These are phyloP conservation scores for Leavenworthia alabamica DNA, from an alignment of 345 rosid genomes.

Conservation along the genomic window DNA sequence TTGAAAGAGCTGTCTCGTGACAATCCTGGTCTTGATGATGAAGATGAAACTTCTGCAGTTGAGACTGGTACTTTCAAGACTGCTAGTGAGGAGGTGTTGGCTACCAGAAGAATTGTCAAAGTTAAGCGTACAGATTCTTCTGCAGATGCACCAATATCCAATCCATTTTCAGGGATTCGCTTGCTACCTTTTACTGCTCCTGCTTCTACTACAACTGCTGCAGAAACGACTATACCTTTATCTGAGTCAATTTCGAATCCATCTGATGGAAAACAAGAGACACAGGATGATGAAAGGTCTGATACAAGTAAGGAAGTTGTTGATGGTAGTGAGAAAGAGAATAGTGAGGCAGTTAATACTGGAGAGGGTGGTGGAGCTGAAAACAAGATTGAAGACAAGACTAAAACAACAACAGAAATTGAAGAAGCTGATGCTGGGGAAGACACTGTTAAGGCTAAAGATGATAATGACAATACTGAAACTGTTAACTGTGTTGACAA, in stretches of 20 bases:
- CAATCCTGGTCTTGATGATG: slow-evolving; percentile 85
- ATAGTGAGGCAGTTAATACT: not conserved
- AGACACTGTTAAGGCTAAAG: slow-evolving; percentile 27
- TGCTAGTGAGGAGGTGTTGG: slow-evolving; percentile 77
- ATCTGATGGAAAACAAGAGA: slow-evolving; percentile 18
- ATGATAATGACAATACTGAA: slow-evolving; percentile 22
- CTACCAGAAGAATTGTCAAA: slow-evolving; percentile 65
- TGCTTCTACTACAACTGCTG: not conserved
- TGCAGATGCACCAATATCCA: slow-evolving; percentile 35
- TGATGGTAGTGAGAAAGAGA: not conserved
- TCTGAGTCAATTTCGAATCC: not conserved
- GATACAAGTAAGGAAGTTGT: not conserved
- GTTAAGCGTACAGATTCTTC: slow-evolving; percentile 47
- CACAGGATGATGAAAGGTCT: not conserved
- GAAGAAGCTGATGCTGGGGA: slow-evolving; percentile 19
- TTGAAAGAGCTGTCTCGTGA: slow-evolving; percentile 78
- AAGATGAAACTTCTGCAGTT: slow-evolving; percentile 51
- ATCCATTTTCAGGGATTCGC: slow-evolving; percentile 76
- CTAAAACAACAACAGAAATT: not conserved
- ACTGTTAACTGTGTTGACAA: slow-evolving; percentile 27
- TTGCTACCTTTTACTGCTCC: slow-evolving; percentile 46
- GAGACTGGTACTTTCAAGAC: slow-evolving; percentile 75
- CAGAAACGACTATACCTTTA: not conserved
- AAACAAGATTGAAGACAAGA: slow-evolving; percentile 8
- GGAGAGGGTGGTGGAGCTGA: slow-evolving; percentile 11